phyloP scores from a whole-genome alignment of 179 eudicot species.

The Beta lomatogona region DNA sequence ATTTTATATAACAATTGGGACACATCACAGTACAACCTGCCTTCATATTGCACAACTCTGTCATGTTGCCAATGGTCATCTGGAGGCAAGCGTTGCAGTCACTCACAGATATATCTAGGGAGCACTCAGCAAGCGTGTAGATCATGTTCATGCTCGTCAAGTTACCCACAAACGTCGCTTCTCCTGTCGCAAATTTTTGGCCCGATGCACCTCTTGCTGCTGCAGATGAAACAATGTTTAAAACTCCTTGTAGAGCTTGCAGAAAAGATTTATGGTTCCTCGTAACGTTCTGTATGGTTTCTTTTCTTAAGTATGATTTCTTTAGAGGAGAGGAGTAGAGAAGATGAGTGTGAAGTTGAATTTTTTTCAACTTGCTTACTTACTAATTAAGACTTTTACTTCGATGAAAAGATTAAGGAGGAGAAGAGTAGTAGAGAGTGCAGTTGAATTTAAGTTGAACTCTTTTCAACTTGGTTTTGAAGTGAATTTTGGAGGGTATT shows the following conservation, averaged over 20 bases:
- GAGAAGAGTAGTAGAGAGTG: too few relatives aligned
- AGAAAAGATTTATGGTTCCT: constrained; percentile 23
- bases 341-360: too few relatives aligned
- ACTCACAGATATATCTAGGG: constrained; percentile 26
- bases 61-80: constrained; percentile 27
- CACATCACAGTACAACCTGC: constrained; percentile 39
- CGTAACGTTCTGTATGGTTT: constrained; percentile 20
- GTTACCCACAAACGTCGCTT: constrained; percentile 22
- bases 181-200: constrained; percentile 27
- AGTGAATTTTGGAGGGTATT: too few relatives aligned
- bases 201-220: constrained; percentile 12
- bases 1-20: constrained; percentile 33
- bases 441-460: too few relatives aligned
- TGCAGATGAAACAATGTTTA: constrained; percentile 13
- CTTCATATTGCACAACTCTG: constrained; percentile 32
- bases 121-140: constrained; percentile 36
- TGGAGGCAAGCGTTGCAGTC: constrained; percentile 34
- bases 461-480: too few relatives aligned
- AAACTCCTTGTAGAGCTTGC: constrained; percentile 21
- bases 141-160: constrained; percentile 19
- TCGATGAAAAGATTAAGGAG: too few relatives aligned
- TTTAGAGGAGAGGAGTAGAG: too few relatives aligned
- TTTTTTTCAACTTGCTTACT: too few relatives aligned
- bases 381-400: too few relatives aligned
- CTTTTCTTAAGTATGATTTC: too few relatives aligned